These are phyloP conservation scores for Aspergillus wentii DNA, from an alignment of 495 filamentous ascomycete species.

Conservation along the genomic window DNA sequence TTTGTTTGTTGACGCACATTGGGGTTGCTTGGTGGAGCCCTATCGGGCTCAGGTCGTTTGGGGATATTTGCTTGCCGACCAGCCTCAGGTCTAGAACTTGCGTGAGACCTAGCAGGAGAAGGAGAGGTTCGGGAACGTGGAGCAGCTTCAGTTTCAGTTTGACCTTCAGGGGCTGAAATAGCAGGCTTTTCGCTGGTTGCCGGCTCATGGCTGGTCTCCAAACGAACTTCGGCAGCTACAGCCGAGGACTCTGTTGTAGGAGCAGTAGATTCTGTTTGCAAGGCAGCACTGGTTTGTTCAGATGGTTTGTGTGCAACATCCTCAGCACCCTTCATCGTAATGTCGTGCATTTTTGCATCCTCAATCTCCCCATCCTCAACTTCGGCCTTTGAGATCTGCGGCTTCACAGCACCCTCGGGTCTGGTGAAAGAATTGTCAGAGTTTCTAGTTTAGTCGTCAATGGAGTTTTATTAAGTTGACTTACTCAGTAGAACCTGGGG, in stretches of 20 bases:
- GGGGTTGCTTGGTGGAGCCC: conserved; percentile 11
- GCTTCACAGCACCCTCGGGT: conserved; percentile 24
- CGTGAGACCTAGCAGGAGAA: conserved; percentile 19
- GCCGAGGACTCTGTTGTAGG: conserved; percentile 8
- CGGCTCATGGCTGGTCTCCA: conserved; percentile 12
- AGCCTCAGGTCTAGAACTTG: conserved; percentile 24
- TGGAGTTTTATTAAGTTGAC: conserved; percentile 12
- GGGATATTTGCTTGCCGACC: conserved; percentile 26
- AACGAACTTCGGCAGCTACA: conserved; percentile 2
- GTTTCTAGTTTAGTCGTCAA: background rate
- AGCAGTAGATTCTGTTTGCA: conserved; percentile 7
- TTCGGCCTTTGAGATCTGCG: conserved; percentile 37
- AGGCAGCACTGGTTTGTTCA: conserved; percentile 6
- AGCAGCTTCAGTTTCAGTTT: conserved; percentile 7
- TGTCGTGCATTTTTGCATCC: conserved; percentile 52
- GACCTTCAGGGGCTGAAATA: conserved; percentile 3
- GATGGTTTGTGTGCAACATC: conserved; percentile 6
- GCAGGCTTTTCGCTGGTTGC: conserved; percentile 11
- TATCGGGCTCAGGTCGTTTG: conserved; percentile 34
- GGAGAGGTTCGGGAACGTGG: conserved; percentile 8
- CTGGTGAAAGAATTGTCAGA: conserved; percentile 19
- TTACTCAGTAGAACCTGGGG: conserved; percentile 33
- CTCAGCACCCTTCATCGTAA: conserved; percentile 11
- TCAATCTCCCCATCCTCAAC: conserved; percentile 79
- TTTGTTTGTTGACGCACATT: conserved; percentile 25